Evolutionary conservation across 1,284 basidiomycete genomes (phyloP).

Genomic region (Ceratobasidium theobromae): DNA sequence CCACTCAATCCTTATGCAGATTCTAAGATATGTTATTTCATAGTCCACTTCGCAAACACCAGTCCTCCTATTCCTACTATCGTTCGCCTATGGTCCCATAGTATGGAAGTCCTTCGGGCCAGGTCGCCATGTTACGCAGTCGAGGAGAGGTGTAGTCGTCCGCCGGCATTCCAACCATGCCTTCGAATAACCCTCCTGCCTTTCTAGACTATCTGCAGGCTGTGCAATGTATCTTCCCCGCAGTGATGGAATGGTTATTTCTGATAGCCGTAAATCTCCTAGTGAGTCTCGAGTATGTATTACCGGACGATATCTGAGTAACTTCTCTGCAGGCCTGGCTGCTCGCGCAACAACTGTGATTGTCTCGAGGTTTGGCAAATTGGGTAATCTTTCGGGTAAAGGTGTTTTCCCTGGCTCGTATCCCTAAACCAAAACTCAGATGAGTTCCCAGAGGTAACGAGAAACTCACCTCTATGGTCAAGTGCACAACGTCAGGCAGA

Average conservation of each 20-base stretch:
- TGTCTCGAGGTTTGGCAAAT: slow-evolving; percentile 18
- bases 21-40: neutral
- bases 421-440: neutral
- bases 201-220: slow-evolving; percentile 16
- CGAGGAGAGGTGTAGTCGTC: neutral
- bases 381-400: slow-evolving; percentile 13
- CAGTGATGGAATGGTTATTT: slow-evolving; percentile 1
- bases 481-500: slow-evolving; percentile 17
- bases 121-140: slow-evolving; percentile 5
- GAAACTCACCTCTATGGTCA: slow-evolving; percentile 16
- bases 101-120: slow-evolving; percentile 26
- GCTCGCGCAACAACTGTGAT: slow-evolving; percentile 25
- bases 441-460: neutral
- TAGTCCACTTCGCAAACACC: neutral
- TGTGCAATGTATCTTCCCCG: slow-evolving; percentile 7
- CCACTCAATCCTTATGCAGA: neutral
- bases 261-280: neutral
- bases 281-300: neutral
- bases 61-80: neutral
- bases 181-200: slow-evolving; percentile 12
- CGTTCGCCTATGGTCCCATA: slow-evolving; percentile 20
- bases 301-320: slow-evolving; percentile 8
- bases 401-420: slow-evolving; percentile 22
- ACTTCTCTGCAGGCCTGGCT: slow-evolving; percentile 7
- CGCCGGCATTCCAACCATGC: slow-evolving; percentile 13